Percentiles rank a stretch among this genome's conserved stretches.
Conservation (phyloP, 345 rosid genomes). For the Crucihimalaya himalaica region DNA sequence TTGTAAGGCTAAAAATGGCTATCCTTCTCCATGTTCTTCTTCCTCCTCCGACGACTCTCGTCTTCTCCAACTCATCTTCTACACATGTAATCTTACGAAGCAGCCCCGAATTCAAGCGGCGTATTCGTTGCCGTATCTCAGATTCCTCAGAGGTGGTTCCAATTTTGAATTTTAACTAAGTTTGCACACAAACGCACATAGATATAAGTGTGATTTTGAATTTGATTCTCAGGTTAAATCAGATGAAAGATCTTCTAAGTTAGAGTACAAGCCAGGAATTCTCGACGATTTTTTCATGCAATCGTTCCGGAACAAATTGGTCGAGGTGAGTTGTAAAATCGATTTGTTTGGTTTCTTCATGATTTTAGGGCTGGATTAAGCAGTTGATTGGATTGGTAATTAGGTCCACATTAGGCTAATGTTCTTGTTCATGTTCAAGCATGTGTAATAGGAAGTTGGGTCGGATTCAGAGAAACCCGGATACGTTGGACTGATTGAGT, state of each 20-base stretch:
- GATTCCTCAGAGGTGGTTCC: slow-evolving; percentile 25
- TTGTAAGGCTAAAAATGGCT: slow-evolving; percentile 30
- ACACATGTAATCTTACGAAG: neutral
- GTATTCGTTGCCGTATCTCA: slow-evolving; percentile 29
- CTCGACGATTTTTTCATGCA: slow-evolving; percentile 63
- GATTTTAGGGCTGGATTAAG: neutral
- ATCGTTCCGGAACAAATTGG: slow-evolving; percentile 70
- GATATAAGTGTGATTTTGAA: neutral
- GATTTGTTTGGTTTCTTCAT: neutral
- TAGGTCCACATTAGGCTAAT: slow-evolving; percentile 12
- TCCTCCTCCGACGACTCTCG: slow-evolving; percentile 20
- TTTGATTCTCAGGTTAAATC: slow-evolving; percentile 41
- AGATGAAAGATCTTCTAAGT: slow-evolving; percentile 31
- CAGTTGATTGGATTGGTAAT: neutral
- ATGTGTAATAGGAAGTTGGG: slow-evolving; percentile 77
- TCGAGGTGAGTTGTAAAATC: slow-evolving; percentile 47
- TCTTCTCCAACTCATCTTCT: slow-evolving; percentile 22
- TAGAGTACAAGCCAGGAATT: slow-evolving; percentile 52
- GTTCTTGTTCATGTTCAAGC: slow-evolving; percentile 33
- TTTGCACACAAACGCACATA: neutral
- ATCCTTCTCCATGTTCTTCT: slow-evolving; percentile 21
- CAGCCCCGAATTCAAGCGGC: neutral
- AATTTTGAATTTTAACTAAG: neutral
- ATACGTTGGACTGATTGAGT: slow-evolving; percentile 76
- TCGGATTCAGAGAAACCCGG: slow-evolving; percentile 90